Percentiles rank a stretch among this genome's conserved stretches.
Conservation (phyloP, 495 filamentous ascomycete genomes). For the Glarea lozoyensis region DNA sequence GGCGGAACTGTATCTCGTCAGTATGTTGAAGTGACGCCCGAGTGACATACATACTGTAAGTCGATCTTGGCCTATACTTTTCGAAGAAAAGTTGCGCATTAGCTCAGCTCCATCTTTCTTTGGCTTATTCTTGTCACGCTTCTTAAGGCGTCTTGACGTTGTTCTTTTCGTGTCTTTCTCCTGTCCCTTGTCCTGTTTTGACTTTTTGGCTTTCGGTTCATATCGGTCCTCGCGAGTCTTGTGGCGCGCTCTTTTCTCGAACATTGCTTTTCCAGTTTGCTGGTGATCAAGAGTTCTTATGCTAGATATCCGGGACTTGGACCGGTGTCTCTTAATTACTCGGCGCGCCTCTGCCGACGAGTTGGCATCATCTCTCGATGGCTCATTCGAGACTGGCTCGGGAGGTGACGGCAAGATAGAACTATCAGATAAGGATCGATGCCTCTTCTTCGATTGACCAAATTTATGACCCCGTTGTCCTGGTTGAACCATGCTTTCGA, state of each 20-base stretch:
- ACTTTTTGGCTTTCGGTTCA: constrained; percentile 32
- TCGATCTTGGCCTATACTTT: constrained; percentile 52
- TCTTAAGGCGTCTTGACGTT: constrained; percentile 26
- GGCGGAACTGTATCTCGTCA: constrained; percentile 43
- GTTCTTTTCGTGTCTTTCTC: constrained; percentile 18
- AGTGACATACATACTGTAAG: constrained; percentile 44
- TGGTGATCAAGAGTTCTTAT: not conserved
- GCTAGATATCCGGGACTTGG: not conserved
- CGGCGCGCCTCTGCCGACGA: not conserved
- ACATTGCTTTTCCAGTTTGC: constrained; percentile 23
- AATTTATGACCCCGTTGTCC: not conserved
- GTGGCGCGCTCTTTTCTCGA: constrained; percentile 49
- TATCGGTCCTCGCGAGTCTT: constrained; percentile 54
- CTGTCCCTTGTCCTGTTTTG: constrained; percentile 28
- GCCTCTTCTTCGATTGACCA: constrained; percentile 1
- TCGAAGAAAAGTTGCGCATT: constrained; percentile 53
- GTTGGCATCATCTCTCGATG: not conserved
- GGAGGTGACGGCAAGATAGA: constrained; percentile 20
- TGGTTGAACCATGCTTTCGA: not conserved
- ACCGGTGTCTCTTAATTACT: not conserved
- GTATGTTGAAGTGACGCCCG: not conserved
- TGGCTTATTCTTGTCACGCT: constrained; percentile 24
- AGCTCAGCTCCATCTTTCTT: constrained; percentile 35
- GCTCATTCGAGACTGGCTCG: not conserved
- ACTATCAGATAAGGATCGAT: constrained; percentile 17